Percentiles rank a stretch among this genome's conserved stretches.
Evolutionary conservation across 805 yeast genomes (phyloP).

Genomic region (Candida jianshihensis): DNA sequence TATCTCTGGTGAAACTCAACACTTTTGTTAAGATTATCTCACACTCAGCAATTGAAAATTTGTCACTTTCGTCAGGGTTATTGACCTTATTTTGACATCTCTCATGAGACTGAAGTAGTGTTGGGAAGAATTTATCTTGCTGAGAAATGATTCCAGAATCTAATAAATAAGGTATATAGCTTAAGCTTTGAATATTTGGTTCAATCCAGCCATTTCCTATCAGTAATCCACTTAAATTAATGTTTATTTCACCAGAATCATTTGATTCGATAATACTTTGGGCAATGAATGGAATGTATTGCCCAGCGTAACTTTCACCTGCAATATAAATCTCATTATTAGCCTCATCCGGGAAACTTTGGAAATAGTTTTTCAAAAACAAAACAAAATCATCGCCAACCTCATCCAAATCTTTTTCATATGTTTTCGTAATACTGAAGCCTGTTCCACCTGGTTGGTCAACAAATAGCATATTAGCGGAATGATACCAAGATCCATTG

Average conservation of each 20-base stretch:
- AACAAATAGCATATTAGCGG: slow-evolving; percentile 72
- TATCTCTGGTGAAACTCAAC: slow-evolving; percentile 24
- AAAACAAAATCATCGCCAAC: slow-evolving; percentile 56
- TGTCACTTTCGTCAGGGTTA: slow-evolving; percentile 13
- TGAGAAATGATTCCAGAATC: slow-evolving; percentile 48
- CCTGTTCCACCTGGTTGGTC: slow-evolving; percentile 98
- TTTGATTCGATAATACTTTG: slow-evolving; percentile 48
- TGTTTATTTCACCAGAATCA: slow-evolving; percentile 13
- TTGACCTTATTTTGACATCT: slow-evolving; percentile 51
- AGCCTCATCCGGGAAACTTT: slow-evolving; percentile 65
- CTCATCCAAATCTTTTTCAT: slow-evolving; percentile 45
- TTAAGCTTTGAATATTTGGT: slow-evolving; percentile 76
- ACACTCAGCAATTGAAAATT: slow-evolving; percentile 34
- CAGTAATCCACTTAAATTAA: slow-evolving; percentile 56
- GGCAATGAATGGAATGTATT: slow-evolving; percentile 87
- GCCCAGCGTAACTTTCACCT: slow-evolving; percentile 97
- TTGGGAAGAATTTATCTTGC: slow-evolving; percentile 31
- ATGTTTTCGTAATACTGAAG: slow-evolving; percentile 57
- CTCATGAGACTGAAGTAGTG: slow-evolving; percentile 44
- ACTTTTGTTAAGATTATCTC: slow-evolving; percentile 32
- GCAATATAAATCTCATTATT: slow-evolving; percentile 66
- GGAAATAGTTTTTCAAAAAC: slow-evolving; percentile 62
- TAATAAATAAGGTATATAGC: slow-evolving; percentile 67
- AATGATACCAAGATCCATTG: slow-evolving; percentile 77
- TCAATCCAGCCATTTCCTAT: slow-evolving; percentile 96